Evolutionary conservation across 148 eudicot species (phyloP).

Genomic region (Nepenthes mirabilis): DNA sequence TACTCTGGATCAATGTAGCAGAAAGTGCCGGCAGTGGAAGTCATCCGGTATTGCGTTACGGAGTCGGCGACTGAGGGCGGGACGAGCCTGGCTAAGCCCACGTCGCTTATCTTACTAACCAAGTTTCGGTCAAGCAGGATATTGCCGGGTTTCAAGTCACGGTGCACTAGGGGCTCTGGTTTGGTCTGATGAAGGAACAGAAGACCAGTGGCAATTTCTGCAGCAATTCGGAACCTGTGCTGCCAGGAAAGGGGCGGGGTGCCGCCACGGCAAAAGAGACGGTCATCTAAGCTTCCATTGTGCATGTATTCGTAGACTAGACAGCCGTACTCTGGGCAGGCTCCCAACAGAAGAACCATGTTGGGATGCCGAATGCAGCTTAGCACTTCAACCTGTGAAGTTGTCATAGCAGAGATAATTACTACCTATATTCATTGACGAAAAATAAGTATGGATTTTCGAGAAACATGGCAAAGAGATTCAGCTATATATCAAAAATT

Average conservation of each 20-base stretch:
- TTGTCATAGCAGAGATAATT: no score
- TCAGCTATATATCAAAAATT: not conserved
- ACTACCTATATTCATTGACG: no score
- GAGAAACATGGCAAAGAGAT: not conserved
- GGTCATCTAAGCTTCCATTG: slow-evolving; percentile 67
- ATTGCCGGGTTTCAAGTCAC: slow-evolving; percentile 80
- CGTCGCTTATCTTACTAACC: slow-evolving; percentile 76
- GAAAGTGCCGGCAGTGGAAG: slow-evolving; percentile 82
- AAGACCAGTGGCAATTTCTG: slow-evolving; percentile 61
- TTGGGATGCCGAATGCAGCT: slow-evolving; percentile 71
- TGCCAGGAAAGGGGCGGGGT: slow-evolving; percentile 69
- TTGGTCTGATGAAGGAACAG: slow-evolving; percentile 69
- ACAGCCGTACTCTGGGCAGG: slow-evolving; percentile 80
- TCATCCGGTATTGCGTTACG: slow-evolving; percentile 75
- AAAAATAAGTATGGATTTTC: no score
- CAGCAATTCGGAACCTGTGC: slow-evolving; percentile 53
- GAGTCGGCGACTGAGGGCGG: slow-evolving; percentile 69
- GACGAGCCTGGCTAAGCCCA: slow-evolving; percentile 66
- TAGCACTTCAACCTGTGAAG: slow-evolving; percentile 55
- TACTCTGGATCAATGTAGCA: slow-evolving; percentile 90
- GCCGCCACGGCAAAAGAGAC: slow-evolving; percentile 49
- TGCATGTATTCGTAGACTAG: slow-evolving; percentile 73
- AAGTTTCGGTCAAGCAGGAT: slow-evolving; percentile 54
- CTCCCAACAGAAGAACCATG: slow-evolving; percentile 84
- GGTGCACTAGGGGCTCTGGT: slow-evolving; percentile 88